Percentiles rank a stretch among this genome's conserved stretches.
Evolutionary conservation across 1,284 basidiomycete genomes (phyloP).

Genomic region (Cutaneotrichosporon sp.): DNA sequence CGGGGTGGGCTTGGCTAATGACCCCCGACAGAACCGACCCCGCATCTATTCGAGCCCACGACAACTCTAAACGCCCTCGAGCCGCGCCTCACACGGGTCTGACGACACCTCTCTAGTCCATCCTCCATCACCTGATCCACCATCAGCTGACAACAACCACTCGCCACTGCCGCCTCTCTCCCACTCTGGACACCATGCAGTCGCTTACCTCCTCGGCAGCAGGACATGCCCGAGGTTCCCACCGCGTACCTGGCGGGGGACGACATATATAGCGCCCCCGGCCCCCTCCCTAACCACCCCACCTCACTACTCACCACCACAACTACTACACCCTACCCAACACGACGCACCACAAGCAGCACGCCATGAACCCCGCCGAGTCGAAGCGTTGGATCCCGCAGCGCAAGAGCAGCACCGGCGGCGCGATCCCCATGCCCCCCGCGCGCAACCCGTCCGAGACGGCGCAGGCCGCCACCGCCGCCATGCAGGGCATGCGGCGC

Average conservation of each 20-base stretch:
- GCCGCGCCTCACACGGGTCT: too few species aligned
- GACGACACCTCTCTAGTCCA: too few species aligned
- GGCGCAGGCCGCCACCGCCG: not conserved
- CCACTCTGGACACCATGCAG: not conserved
- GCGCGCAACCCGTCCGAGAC: not conserved
- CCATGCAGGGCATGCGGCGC: constrained; percentile 1
- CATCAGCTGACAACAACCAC: too few species aligned
- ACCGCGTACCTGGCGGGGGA: too few species aligned
- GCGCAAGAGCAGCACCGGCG: not conserved
- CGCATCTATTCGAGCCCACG: too few species aligned
- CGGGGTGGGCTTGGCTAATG: too few species aligned
- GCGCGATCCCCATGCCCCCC: constrained; percentile 7
- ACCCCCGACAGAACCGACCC: too few species aligned
- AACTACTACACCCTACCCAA: not conserved
- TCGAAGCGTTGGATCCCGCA: constrained; percentile 1
- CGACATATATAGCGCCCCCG: not conserved
- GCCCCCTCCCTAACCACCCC: not conserved
- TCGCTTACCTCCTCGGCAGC: not conserved
- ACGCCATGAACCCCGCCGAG: constrained; percentile 8
- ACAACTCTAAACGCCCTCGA: too few species aligned
- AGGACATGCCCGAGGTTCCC: not conserved
- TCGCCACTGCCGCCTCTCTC: too few species aligned
- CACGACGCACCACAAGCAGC: not conserved
- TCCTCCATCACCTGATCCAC: too few species aligned
- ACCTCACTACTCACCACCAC: not conserved